Evolutionary conservation across 2,329 filamentous ascomycete genomes (phyloP).

Genomic region (Colletotrichum sp.): DNA sequence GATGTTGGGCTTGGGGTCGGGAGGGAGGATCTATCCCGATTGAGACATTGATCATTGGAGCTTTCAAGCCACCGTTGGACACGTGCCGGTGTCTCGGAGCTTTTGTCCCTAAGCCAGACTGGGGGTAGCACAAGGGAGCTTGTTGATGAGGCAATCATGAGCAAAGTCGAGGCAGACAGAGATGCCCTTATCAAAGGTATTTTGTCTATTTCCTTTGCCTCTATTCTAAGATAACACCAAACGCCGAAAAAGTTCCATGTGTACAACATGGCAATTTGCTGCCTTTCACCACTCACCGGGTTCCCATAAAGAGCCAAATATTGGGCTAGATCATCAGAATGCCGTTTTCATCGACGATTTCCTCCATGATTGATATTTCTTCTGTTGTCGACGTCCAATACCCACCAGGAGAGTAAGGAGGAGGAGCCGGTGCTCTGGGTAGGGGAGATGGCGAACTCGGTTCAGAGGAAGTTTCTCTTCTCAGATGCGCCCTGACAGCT

Average conservation of each 20-base stretch:
- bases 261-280: background rate
- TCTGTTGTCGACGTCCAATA: background rate
- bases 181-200: background rate
- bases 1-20: background rate
- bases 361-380: background rate
- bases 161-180: background rate
- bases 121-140: background rate
- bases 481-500: background rate
- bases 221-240: background rate
- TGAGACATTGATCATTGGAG: background rate
- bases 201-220: background rate
- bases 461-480: background rate
- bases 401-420: background rate
- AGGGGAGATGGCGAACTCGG: background rate
- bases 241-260: background rate
- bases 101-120: background rate
- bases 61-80: background rate
- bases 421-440: background rate
- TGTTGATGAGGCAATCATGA: background rate
- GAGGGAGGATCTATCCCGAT: background rate
- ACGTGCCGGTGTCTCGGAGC: background rate
- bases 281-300: accelerated
- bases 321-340: background rate
- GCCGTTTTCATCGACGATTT: background rate
- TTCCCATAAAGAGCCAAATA: background rate